phyloP scores from a whole-genome alignment of 2,329 filamentous ascomycete genomes.

The Massarina eburnea region DNA sequence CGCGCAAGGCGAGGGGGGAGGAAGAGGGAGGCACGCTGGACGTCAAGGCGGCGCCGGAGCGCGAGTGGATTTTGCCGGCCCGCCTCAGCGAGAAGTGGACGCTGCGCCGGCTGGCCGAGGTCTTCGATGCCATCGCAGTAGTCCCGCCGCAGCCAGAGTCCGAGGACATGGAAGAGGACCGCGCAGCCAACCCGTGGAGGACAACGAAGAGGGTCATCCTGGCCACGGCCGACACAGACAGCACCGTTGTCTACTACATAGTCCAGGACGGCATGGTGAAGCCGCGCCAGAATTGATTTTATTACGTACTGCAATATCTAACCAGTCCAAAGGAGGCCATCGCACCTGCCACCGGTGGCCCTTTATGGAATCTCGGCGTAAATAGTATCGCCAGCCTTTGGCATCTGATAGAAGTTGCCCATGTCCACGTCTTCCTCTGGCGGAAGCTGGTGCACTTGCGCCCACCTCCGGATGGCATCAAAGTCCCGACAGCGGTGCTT shows the following conservation, averaged over 20 bases:
- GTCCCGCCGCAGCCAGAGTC: slow-evolving; percentile 45
- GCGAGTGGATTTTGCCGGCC: slow-evolving; percentile 77
- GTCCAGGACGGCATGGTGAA: slow-evolving; percentile 87
- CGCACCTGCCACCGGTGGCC: neutral
- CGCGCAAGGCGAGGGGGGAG: slow-evolving; percentile 43
- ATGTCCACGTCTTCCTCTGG: slow-evolving; percentile 42
- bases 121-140: slow-evolving; percentile 63
- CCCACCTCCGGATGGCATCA: slow-evolving; percentile 57
- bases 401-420: slow-evolving; percentile 46
- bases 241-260: slow-evolving; percentile 81
- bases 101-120: slow-evolving; percentile 63
- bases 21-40: slow-evolving; percentile 46
- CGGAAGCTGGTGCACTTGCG: slow-evolving; percentile 55
- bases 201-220: slow-evolving; percentile 69
- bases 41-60: slow-evolving; percentile 44
- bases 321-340: neutral
- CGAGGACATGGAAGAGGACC: neutral
- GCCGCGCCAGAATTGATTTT: slow-evolving; percentile 71
- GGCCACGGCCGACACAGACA: slow-evolving; percentile 75
- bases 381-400: slow-evolving; percentile 35
- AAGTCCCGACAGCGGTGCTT: slow-evolving; percentile 62
- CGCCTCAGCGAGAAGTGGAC: slow-evolving; percentile 74
- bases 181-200: slow-evolving; percentile 44
- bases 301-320: neutral
- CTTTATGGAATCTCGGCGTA: slow-evolving; percentile 29